Base-by-base conservation (phyloP, 805 yeast genomes). In the Priceomyces carsonii region DNA sequence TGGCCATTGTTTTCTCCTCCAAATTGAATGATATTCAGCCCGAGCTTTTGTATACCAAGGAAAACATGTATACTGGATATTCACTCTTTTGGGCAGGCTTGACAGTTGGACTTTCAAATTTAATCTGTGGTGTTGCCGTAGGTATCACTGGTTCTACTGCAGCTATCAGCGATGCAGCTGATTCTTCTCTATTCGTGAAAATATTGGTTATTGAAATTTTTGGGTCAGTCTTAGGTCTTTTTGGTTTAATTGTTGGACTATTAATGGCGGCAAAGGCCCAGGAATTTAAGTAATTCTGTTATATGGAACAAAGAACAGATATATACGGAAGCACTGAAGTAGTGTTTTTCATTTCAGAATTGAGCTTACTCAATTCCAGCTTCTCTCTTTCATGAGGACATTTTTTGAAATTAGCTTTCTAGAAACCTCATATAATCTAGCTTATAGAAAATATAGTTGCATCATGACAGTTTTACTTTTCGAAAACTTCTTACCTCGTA, bases 71-170 rank as follows among this genome's bases (percentile, higher is more conserved):
- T 66, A 93, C 99, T 4, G 99, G 99, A 5, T 93, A 80, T 58
- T 80, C 98, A 6, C 72, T 93, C 43, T 93, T 93, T 63, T 93
- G 99, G 99, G 99, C 97, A 17, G 99, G 99, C 18, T 57, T 90
- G 33, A 93, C 99, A 4, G 99, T 93, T 32, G 99, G 99, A 25
- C 59, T 86, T 20, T 81, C 95, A 53, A 93, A 93, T 64, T 76
- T 93, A 60, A 83, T 93, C 40, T 93, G 99, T 75, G 99, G 99
- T 69, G 72, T 93, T 37, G 91, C 96, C 3, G 99, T 93, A 32
- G 99, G 99, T 44, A 75, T 93, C 43, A 93, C 99, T 10, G 99
- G 99, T 32, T 82, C 98, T 17, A 93, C 97, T n/a, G 99, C 98
- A 22, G 99, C 99, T 26, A 79, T 93, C 43, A 80, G 95, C 28